Percentiles rank a stretch among this genome's conserved stretches.
Evolutionary conservation across 768 basidiomycete species (phyloP).

Genomic region (Lanmaoa pseudosensibilis): DNA sequence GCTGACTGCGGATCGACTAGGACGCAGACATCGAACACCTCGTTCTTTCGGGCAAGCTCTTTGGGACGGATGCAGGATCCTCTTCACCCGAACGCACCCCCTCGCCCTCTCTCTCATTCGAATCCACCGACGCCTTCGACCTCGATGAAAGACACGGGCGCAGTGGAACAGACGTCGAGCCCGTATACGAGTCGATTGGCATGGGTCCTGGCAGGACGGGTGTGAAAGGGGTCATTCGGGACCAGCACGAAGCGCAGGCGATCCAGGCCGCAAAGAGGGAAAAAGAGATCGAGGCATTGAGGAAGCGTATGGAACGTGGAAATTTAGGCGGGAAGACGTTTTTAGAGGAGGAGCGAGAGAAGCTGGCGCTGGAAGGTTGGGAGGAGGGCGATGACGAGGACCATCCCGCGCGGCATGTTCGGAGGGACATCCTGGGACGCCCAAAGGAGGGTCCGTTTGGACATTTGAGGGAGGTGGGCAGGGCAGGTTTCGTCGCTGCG

Average conservation of each 20-base stretch:
- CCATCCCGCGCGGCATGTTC: conserved; percentile 13
- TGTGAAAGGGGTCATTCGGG: conserved; percentile 86
- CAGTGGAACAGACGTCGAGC: conserved; percentile 38
- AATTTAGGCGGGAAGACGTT: conserved; percentile 69
- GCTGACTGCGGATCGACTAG: conserved; percentile 17
- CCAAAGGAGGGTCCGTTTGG: conserved; percentile 63
- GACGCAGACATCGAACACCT: conserved; percentile 63
- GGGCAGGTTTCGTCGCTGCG: conserved; percentile 68
- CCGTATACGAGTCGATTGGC: conserved; percentile 60
- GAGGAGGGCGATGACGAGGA: conserved; percentile 33
- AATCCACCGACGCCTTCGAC: conserved; percentile 32
- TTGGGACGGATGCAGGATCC: conserved; percentile 53
- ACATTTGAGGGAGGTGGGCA: conserved; percentile 77
- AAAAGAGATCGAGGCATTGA: conserved; percentile 52
- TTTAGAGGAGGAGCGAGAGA: conserved; percentile 73
- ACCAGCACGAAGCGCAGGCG: conserved; percentile 66
- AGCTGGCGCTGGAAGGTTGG: conserved; percentile 45
- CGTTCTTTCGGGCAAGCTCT: conserved; percentile 76
- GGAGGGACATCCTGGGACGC: conserved; percentile 47
- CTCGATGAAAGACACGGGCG: conserved; percentile 48
- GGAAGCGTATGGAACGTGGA: conserved; percentile 60
- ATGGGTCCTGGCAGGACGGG: conserved; percentile 87
- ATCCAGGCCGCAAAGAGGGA: conserved; percentile 53
- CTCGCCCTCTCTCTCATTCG: conserved; percentile 43
- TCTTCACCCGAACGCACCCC: conserved; percentile 66